Base-by-base conservation (phyloP, 2,329 filamentous ascomycete genomes). In the Clarireedia hainanense region DNA sequence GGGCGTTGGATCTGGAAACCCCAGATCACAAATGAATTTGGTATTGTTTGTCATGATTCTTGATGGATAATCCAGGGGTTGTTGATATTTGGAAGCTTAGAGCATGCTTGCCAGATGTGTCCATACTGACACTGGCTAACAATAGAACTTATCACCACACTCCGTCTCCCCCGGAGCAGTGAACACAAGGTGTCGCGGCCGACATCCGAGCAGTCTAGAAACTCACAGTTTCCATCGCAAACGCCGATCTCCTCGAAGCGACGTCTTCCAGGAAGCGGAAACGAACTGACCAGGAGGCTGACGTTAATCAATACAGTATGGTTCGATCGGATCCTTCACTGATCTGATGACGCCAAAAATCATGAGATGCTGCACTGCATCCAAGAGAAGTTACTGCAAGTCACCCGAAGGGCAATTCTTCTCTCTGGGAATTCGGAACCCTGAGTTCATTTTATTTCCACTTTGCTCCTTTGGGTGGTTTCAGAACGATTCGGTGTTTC, bases 401-500 rank as follows among this genome's bases (percentile, higher is more conserved):
- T 20, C 20, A 20, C 20, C 2, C 20, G 39, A 42, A 40, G 50
- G 9, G n/a, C 14, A 2, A 15, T 45, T 47, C 42, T 14, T 52
- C 50, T 47, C 17, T 37, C 26, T 30, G 40, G n/a, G 5, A 7
- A 50, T 37, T 36, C 30, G n/a, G 9, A 47, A 12, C n/a, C 12
- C 12, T 15, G 23, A 39, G 17, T n/a, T 23, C 23, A 49, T 34
- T 30, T 27, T 23, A 24, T 39, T 54, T 42, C 45, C 42, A 54
- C 43, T 40, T 42, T 40, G 36, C 40, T 36, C 27, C 50, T 52
- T 47, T 39, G 14, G 34, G 26, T n/a, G 52, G 46, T 42, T 55
- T 55, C 43, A 37, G 50, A 55, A 43, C 46, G 20, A 42, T 5
- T 23, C 36, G 45, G 26, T 26, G 36, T 50, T 55, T 55, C 52